These are phyloP conservation scores for Debaryomyces maramus DNA, from an alignment of 805 yeast genomes.

Conservation along the genomic window DNA sequence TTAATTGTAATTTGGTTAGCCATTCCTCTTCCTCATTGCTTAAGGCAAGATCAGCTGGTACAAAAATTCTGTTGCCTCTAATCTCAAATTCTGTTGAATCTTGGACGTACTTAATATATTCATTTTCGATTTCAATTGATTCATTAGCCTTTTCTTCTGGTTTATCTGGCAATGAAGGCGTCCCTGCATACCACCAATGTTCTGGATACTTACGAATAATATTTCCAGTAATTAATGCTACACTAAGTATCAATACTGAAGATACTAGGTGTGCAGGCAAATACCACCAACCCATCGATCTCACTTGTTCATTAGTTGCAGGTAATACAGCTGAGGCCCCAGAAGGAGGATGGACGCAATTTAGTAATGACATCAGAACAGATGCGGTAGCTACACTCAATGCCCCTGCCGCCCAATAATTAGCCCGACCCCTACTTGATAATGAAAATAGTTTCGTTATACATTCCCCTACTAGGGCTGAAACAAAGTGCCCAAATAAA, in stretches of 20 bases:
- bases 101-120: conserved; percentile 13
- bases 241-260: conserved; percentile 45
- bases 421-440: conserved; percentile 38
- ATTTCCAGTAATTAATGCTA: conserved; percentile 56
- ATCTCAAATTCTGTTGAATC: conserved; percentile 17
- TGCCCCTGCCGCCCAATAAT: conserved; percentile 59
- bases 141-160: background rate
- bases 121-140: background rate
- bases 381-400: conserved; percentile 54
- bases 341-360: conserved; percentile 67
- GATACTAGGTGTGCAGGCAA: conserved; percentile 54
- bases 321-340: conserved; percentile 69
- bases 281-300: conserved; percentile 63
- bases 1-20: background rate
- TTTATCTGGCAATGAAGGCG: conserved; percentile 7
- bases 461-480: conserved; percentile 53
- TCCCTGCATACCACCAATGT: conserved; percentile 56
- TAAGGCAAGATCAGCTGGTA: conserved; percentile 25
- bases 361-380: conserved; percentile 51
- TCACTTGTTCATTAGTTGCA: conserved; percentile 42
- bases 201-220: conserved; percentile 52
- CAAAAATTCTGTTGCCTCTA: conserved; percentile 10
- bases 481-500: conserved; percentile 52
- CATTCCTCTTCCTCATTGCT: conserved; percentile 24
- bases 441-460: conserved; percentile 53